phyloP scores from a whole-genome alignment of 306 rosid genomes.

The Oemleria cerasiformis region DNA sequence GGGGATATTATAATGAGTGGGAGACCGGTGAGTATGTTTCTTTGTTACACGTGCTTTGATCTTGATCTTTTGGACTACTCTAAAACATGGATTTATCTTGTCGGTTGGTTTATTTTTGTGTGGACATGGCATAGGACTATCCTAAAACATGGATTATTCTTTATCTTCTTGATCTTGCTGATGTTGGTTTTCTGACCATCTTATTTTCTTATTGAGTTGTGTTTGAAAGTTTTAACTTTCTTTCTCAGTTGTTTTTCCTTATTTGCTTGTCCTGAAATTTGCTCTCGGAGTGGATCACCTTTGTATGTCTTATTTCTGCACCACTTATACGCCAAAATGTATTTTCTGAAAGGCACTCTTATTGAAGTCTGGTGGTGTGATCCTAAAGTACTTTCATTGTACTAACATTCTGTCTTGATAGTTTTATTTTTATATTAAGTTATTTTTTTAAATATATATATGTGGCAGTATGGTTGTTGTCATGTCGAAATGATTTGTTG shows the following conservation, averaged over 20 bases:
- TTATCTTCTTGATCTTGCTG: background rate
- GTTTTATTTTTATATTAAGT: background rate
- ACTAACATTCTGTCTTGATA: background rate
- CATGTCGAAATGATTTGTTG: background rate
- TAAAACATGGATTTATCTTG: background rate
- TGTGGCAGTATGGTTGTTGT: background rate
- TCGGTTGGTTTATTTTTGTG: background rate
- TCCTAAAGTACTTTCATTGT: background rate
- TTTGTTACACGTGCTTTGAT: background rate
- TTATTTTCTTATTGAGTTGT: background rate
- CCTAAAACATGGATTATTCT: no score
- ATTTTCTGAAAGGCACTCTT: background rate
- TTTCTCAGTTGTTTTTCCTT: background rate
- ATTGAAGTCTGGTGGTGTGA: background rate
- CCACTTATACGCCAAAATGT: conserved; percentile 1
- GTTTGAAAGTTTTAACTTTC: background rate
- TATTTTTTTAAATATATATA: no score
- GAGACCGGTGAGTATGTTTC: background rate
- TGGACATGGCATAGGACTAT: background rate
- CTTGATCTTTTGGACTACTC: background rate
- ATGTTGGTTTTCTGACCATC: background rate
- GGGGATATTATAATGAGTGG: background rate
- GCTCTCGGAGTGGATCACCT: background rate
- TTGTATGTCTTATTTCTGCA: background rate
- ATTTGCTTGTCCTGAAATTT: background rate